Percentiles rank a stretch among this genome's conserved stretches.
Conservation (phyloP, 805 yeast species). For the Teunomyces aglyptinius region DNA sequence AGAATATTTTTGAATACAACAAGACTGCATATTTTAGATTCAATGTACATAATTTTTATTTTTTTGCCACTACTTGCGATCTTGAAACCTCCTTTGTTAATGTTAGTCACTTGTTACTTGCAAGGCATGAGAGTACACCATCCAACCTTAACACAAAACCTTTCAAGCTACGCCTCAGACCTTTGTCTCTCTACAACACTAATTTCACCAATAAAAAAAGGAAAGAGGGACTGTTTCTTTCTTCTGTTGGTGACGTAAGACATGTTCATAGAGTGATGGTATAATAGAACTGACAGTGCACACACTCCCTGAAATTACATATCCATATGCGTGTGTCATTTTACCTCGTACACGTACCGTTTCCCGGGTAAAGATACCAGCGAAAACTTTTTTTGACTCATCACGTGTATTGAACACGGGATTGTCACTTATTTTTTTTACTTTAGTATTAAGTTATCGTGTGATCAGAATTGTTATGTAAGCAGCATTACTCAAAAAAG, state of each 20-base stretch:
- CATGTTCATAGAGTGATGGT: background rate
- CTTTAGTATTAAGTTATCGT: background rate
- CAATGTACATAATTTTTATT: background rate
- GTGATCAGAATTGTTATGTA: background rate
- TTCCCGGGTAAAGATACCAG: background rate
- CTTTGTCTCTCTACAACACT: background rate
- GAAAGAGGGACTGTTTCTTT: background rate
- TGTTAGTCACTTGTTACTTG: background rate
- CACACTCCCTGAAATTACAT: background rate
- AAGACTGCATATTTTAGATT: background rate
- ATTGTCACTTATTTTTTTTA: background rate
- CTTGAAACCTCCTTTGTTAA: slow-evolving; percentile 5
- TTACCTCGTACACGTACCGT: background rate
- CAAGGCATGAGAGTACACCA: slow-evolving; percentile 1
- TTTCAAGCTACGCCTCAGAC: background rate
- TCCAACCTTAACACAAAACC: background rate
- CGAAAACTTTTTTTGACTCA: background rate
- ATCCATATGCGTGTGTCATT: background rate
- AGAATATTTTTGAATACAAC: background rate
- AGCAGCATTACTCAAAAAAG: background rate
- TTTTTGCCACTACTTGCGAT: background rate
- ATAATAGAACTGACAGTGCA: background rate
- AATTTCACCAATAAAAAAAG: background rate
- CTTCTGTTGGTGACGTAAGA: background rate
- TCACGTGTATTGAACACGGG: background rate